Base-by-base conservation (phyloP, 352 stramenopile species). In the Globisporangium spinosum region DNA sequence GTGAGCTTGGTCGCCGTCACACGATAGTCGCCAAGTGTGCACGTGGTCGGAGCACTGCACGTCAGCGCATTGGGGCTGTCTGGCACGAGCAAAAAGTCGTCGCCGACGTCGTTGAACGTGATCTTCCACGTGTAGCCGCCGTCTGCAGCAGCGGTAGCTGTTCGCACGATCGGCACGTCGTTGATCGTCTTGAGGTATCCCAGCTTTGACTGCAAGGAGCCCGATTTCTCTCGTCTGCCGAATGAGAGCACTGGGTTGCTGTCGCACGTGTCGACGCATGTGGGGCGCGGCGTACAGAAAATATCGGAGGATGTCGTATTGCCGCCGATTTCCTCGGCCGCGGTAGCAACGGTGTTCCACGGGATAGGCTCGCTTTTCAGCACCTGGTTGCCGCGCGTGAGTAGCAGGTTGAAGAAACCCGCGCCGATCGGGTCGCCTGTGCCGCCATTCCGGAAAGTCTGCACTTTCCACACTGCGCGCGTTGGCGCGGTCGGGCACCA, bases 321-420 rank as follows among this genome's bases (percentile, higher is more conserved):
- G 34, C 85, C 87, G 12, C 87, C 86, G 0, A 78, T 68, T 65
- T 98, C 96, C 15, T 98, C 88, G 15, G 62, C 79, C 0, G 91
- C 79, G 34, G 87, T 78, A 1, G 92, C 90, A 23, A 97, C 90
- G 8, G 95, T 94, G 73, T 99, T 87, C 79, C 94, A 98, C 23
- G 94, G 89, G 67, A 99, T 98, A 15, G 89, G 82, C 54, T 97
- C 76, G 7, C 85, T 89, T 10, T 72, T 76, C 35, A 79, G 62
- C 8, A 84, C 62, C 1, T 65, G 57, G 54, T 88, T 85, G 22
- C 76, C 70, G 0, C 83, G 75, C 20, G 73, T 90, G 20, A 94
- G 70, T 43, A 80, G 43, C 13, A 94, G 25, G 4, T 69, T 75
- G 51, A 94, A 94, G 63, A 73, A 92, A 0, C 86, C 86, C 15